These are phyloP conservation scores for Pleurotus giganteus DNA, from an alignment of 768 basidiomycete species.

Conservation along the genomic window DNA sequence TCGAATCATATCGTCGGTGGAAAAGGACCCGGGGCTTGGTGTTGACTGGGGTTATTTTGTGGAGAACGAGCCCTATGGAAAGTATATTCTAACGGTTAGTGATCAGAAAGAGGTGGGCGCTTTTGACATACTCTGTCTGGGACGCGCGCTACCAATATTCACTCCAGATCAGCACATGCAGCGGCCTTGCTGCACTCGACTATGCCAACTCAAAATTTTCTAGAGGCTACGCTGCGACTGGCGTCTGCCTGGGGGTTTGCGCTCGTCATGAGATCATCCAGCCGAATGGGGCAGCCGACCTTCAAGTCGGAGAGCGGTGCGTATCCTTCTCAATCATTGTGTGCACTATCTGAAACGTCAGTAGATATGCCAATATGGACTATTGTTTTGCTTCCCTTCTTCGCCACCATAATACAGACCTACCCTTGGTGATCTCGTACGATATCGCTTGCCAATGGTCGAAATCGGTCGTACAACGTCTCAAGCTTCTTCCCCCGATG, in stretches of 20 bases:
- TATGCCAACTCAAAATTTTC: conserved; percentile 16
- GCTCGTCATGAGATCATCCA: conserved; percentile 14
- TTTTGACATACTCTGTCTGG: background rate
- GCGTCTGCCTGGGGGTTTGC: conserved; percentile 12
- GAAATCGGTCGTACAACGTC: background rate
- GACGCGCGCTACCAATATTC: no score
- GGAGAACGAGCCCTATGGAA: conserved; percentile 2
- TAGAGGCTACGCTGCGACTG: conserved; percentile 9
- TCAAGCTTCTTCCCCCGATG: conserved; percentile 1
- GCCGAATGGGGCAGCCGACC: conserved; percentile 14
- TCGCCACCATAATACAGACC: background rate
- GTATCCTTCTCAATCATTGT: background rate
- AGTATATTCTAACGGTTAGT: conserved; percentile 5
- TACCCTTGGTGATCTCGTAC: conserved; percentile 20
- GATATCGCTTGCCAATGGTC: conserved; percentile 28
- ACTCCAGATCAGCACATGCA: conserved; percentile 17
- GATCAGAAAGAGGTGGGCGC: conserved; percentile 13
- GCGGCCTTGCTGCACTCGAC: conserved; percentile 12
- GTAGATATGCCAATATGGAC: conserved; percentile 30
- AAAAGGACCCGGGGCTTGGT: conserved; percentile 16
- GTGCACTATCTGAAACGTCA: background rate
- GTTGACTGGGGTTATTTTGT: conserved; percentile 21
- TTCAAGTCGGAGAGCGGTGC: conserved; percentile 10
- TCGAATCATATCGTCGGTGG: conserved; percentile 14
- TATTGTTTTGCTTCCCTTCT: conserved; percentile 18